A percentile compares a stretch with the other conserved stretches of the same genome.
phyloP scores from a whole-genome alignment of 768 basidiomycete species.

The Steccherinum ochraceum region DNA sequence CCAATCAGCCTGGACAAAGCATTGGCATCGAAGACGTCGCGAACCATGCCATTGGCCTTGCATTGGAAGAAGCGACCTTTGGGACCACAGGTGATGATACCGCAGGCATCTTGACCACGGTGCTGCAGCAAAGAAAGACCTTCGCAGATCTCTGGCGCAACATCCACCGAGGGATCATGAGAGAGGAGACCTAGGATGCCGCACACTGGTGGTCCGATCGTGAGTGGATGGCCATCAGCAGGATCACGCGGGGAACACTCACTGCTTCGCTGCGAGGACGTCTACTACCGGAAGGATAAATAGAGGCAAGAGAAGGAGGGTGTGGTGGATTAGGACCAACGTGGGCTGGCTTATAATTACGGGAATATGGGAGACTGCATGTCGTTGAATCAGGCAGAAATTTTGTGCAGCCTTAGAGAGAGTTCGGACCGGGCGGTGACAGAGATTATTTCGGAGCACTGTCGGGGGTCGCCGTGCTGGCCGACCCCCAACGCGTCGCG shows the following conservation, averaged over 20 bases:
- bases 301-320: not conserved
- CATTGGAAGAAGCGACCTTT: slow-evolving; percentile 96
- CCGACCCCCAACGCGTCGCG: not conserved
- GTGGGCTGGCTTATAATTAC: not conserved
- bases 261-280: slow-evolving; percentile 17
- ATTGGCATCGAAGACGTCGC: slow-evolving; percentile 87
- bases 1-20: slow-evolving; percentile 76
- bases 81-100: slow-evolving; percentile 91
- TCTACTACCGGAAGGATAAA: not conserved
- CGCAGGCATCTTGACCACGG: slow-evolving; percentile 96
- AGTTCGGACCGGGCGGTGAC: not conserved
- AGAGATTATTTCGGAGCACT: not conserved
- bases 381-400: not conserved
- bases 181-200: slow-evolving; percentile 87
- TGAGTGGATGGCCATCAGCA: slow-evolving; percentile 8
- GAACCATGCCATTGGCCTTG: slow-evolving; percentile 99
- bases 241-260: slow-evolving; percentile 11
- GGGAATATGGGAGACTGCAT: not conserved
- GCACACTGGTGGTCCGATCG: slow-evolving; percentile 52
- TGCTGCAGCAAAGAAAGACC: slow-evolving; percentile 95
- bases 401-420: not conserved
- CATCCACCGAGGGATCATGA: slow-evolving; percentile 68
- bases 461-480: not conserved
- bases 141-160: slow-evolving; percentile 87
- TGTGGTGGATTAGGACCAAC: not conserved